Evolutionary conservation across 2,329 filamentous ascomycete genomes (phyloP), one percentile per base, ranked within the genome.

Genomic region (Podosphaera aphanis): DNA sequence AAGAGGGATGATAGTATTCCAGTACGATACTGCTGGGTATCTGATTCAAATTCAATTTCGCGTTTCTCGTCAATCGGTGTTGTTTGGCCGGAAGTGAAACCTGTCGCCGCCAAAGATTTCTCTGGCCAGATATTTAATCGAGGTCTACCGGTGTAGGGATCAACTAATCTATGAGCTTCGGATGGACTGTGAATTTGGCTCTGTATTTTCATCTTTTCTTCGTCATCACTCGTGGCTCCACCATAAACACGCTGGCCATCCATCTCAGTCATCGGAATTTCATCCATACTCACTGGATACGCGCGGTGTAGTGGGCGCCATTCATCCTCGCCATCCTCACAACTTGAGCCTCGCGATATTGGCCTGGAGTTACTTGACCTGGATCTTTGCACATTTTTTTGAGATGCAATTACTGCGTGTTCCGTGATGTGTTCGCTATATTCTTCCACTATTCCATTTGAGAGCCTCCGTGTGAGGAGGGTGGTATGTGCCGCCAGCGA

Each of bases 1-100:
- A 90, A 64, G 0, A 92, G 64, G 0, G 76, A 78, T 2, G 77
- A 76, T 1, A 92, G 64, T 41, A 88, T 73, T 25, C 83, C 81
- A 25, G 77, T 78, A 43, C 77, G 73, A 58, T 83, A 86, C 50
- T 77, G 71, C 19, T 67, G 62, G 3, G 81, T 81, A 37, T 68
- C 67, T 39, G 77, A 74, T 16, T 82, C 71, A 55, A 82, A 83
- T 47, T 73, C 69, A 38, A 73, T 69, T 19, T 70, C 65, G 38
- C 72, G 44, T 35, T 61, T 56, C 40, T 67, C 64, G 8, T 57
- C 53, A 15, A 44, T 51, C 27, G 57, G 69, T 2, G 68, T 71
- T 5, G 63, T 60, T 38, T 64, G 63, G 15, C 67, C 68, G 15
- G 68, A 71, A 11, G 52, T 49, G 18, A 57, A 43, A 5, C 53